Evolutionary conservation across 495 filamentous ascomycete species (phyloP), one percentile per base, ranked within the genome.

Genomic region (Xylaria longipes): DNA sequence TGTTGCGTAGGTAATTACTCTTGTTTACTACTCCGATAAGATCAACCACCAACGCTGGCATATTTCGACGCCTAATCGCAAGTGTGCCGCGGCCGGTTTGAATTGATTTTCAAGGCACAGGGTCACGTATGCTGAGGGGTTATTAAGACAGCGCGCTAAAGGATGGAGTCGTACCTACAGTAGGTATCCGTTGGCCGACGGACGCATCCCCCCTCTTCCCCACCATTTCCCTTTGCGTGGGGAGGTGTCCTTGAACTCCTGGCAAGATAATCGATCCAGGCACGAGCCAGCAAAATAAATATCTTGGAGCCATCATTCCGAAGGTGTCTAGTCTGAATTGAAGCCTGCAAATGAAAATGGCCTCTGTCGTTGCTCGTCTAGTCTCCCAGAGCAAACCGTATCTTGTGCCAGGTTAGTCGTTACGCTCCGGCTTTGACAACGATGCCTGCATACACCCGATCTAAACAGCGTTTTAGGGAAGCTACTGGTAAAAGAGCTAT

Each of bases 401-500:
- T 65, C 74, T 80, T 31, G 77, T 81, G 17, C 79, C 79, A 72
- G 78, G 78, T 80, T 58, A 72, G 73, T 71, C 39, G 50, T 29
- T 43, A 22, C 12, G 4, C 8, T 3, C 31, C 29, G 31, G 29
- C 17, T 35, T 33, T 37, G 20, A n/a, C 22, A 27, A 20, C 0
- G 35, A 63, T 25, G 22, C 64, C 37, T 15, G 33, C 54, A 69
- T 43, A 63, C 62, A 68, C n/a, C 15, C 60, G 31, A 35, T 45
- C 61, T 71, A 65, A 71, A 33, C 39, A 60, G 61, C 14, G 22
- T 37, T 20, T 48, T 58, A 94, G 94, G 94, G 41, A 92, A 90
- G 77, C 82, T 97, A 11, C 87, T 87, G 56, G 87, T 97, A 57
- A 90, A 89, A 2, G 94, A 97, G 78, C 85, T 94, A 68, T 92